phyloP scores from a whole-genome alignment of 2,329 filamentous ascomycete species.

The Erysiphe neolycopersici region DNA sequence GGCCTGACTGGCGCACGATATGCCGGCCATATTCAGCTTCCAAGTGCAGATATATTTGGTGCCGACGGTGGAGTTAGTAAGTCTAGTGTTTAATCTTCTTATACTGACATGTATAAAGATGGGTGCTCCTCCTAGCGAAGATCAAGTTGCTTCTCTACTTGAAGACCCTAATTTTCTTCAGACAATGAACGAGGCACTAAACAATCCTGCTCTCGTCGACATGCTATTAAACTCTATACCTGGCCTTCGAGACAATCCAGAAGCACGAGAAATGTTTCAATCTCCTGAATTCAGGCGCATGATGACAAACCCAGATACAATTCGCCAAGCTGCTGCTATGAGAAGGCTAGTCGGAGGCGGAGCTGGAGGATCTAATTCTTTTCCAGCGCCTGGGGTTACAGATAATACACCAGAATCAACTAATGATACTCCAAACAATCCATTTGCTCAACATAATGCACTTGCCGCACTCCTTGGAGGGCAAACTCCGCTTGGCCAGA shows the following conservation, averaged over 20 bases:
- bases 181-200: slow-evolving; percentile 79
- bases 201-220: slow-evolving; percentile 83
- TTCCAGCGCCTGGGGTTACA: slow-evolving; percentile 77
- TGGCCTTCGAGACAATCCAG: slow-evolving; percentile 42
- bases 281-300: slow-evolving; percentile 74
- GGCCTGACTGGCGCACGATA: slow-evolving; percentile 81
- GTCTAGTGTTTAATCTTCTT: slow-evolving; percentile 8
- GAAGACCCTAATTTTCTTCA: slow-evolving; percentile 68
- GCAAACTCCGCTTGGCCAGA: slow-evolving; percentile 6
- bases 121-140: slow-evolving; percentile 61
- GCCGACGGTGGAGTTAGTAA: slow-evolving; percentile 71
- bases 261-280: slow-evolving; percentile 60
- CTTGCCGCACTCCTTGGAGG: slow-evolving; percentile 31
- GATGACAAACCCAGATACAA: slow-evolving; percentile 72
- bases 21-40: slow-evolving; percentile 72
- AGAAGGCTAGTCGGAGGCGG: slow-evolving; percentile 35
- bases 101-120: slow-evolving; percentile 30
- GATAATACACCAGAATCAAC: slow-evolving; percentile 42
- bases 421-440: slow-evolving; percentile 10
- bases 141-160: slow-evolving; percentile 62
- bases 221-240: slow-evolving; percentile 88
- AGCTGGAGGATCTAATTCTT: slow-evolving; percentile 25
- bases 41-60: slow-evolving; percentile 69
- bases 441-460: slow-evolving; percentile 21
- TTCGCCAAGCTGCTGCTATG: slow-evolving; percentile 63